Evolutionary conservation across 2,329 filamentous ascomycete genomes (phyloP), one percentile per base, ranked within the genome.

Genomic region (Tolypocladium guangdongense): DNA sequence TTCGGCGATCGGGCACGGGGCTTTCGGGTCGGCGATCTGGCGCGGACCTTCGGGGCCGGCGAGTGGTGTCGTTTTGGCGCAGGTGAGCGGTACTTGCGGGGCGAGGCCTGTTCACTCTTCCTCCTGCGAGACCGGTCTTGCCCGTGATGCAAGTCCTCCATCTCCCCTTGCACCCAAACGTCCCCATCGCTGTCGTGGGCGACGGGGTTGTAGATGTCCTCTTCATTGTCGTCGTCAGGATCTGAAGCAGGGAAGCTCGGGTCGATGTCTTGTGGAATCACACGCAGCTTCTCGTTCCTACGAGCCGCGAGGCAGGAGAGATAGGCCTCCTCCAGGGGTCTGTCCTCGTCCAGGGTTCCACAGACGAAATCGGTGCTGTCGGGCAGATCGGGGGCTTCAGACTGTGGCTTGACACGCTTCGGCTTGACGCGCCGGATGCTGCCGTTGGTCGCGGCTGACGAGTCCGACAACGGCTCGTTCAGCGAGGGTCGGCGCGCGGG

Each of bases 291-390:
- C 60, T 86, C 84, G 48, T 85, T 85, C 61, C 90, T 86, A 59
- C 88, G 85, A 53, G 88, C 84, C 63, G 91, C 87, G 54, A 95
- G 78, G 62, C 87, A 90, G 2, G 88, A 88, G 53, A 95, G 80
- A 68, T 96, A 99, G 0, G 90, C 92, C 60, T 91, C 90, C 67
- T 99, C 93, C n/a, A 97, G 73, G 3, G 90, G 90, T 46, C 90
- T 84, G 64, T 99, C 93, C 69, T 99, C 93, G 60, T 99, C 93
- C 22, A 99, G 77, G 1, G 93, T 99, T 55, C 93, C 93, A 64
- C 93, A 97, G n/a, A 99, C 93, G 60, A 99, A 99, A 68, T 99
- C 93, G 16, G 93, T 97, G 70, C 91, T 96, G 68, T 99, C 93
- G 1, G 93, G 93, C 12, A 99, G 77, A 65, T 96, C 90, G 2